phyloP scores from a whole-genome alignment of 164 flowering plant species.

The Malania oleifera region DNA sequence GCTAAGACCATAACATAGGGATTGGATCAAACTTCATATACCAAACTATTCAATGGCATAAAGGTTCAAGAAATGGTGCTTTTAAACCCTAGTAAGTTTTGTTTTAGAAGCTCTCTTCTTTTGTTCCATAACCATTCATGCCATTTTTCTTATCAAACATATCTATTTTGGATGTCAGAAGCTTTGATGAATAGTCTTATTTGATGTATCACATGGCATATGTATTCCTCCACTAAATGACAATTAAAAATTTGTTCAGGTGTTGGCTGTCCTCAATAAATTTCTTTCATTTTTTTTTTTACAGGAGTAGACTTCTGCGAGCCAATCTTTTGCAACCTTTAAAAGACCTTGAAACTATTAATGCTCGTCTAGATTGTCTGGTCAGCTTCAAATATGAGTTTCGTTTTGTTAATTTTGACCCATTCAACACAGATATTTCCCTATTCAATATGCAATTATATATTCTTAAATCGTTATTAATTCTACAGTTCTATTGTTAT shows the following conservation, averaged over 20 bases:
- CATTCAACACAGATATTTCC: not conserved
- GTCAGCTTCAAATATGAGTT: conserved; percentile 37
- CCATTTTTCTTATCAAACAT: too few species aligned
- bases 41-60: too few species aligned
- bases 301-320: conserved; percentile 91
- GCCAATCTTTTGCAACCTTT: conserved; percentile 96
- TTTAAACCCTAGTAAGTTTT: too few species aligned
- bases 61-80: too few species aligned
- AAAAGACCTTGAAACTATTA: conserved; percentile 90
- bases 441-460: not conserved
- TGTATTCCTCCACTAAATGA: not conserved
- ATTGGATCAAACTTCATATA: too few species aligned
- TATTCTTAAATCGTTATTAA: not conserved
- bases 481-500: not conserved
- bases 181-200: not conserved
- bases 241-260: not conserved
- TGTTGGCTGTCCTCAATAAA: not conserved
- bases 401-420: not conserved
- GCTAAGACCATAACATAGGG: too few species aligned
- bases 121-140: too few species aligned
- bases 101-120: too few species aligned
- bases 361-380: conserved; percentile 94
- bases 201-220: not conserved
- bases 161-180: too few species aligned
- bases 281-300: conserved; percentile 17